phyloP scores from a whole-genome alignment of 148 eudicot species.

The Polygonum maritimum region DNA sequence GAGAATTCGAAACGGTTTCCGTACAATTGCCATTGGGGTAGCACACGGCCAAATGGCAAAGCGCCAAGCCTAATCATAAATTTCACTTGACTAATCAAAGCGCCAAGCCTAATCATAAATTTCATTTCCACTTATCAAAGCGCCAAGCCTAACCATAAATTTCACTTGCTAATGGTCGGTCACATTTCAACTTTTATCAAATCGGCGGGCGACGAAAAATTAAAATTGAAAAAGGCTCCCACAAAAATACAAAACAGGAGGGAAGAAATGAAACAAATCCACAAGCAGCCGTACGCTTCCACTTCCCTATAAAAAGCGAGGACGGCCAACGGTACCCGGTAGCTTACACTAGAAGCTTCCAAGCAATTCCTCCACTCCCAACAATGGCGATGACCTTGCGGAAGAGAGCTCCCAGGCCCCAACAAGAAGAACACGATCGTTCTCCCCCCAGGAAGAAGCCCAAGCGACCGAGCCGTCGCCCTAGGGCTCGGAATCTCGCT shows the following conservation, averaged over 20 bases:
- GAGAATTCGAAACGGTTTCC: too few species aligned
- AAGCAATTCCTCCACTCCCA: not conserved
- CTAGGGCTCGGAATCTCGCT: not conserved
- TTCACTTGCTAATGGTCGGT: too few species aligned
- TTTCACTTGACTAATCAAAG: too few species aligned
- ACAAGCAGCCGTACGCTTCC: not conserved
- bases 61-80: too few species aligned
- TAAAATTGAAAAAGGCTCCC: not conserved
- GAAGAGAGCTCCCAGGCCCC: constrained; percentile 1
- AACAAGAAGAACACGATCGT: not conserved
- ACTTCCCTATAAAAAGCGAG: not conserved
- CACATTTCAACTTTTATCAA: too few species aligned
- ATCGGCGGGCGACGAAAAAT: constrained; percentile 1
- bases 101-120: too few species aligned
- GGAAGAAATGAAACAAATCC: not conserved
- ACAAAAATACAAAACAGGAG: not conserved
- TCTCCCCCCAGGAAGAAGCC: not conserved
- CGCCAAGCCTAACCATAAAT: too few species aligned
- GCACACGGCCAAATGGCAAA: too few species aligned
- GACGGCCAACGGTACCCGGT: not conserved
- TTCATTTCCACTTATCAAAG: too few species aligned
- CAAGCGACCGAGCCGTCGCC: not conserved
- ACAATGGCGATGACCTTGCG: constrained; percentile 6
- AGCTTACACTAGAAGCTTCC: not conserved
- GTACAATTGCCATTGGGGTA: too few species aligned